A percentile compares a stretch with the other conserved stretches of the same genome.
Evolutionary conservation across 768 basidiomycete species (phyloP).

Genomic region (Myochromella boudieri): DNA sequence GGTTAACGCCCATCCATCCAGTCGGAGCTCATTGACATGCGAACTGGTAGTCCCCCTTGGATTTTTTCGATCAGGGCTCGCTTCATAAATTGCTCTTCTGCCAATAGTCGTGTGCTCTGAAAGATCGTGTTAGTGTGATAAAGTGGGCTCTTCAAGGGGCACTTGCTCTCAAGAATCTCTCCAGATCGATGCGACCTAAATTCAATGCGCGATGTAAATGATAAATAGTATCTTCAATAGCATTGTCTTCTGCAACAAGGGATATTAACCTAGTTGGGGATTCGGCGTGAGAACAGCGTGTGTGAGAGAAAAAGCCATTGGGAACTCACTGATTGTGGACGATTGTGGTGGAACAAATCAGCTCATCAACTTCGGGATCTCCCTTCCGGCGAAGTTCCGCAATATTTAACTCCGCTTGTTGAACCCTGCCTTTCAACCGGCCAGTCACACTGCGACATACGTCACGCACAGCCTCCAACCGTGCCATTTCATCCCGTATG

Average conservation of each 20-base stretch:
- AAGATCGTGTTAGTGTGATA: conserved; percentile 3
- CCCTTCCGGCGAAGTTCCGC: conserved; percentile 78
- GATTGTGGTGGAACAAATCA: conserved; percentile 93
- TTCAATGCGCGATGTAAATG: conserved; percentile 94
- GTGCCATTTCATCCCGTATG: conserved; percentile 93
- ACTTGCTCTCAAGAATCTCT: conserved; percentile 88
- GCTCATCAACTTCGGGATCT: conserved; percentile 93
- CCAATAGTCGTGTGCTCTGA: conserved; percentile 81
- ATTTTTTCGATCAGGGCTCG: conserved; percentile 94
- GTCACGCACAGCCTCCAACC: conserved; percentile 88
- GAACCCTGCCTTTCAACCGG: conserved; percentile 62
- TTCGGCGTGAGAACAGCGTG: conserved; percentile 10
- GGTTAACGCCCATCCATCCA: conserved; percentile 31
- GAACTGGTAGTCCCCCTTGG: conserved; percentile 54
- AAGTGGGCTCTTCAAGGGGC: conserved; percentile 10
- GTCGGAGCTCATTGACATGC: conserved; percentile 38
- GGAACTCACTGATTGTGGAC: conserved; percentile 90
- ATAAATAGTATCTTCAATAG: conserved; percentile 97
- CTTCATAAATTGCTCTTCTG: conserved; percentile 97
- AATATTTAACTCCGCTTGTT: conserved; percentile 70
- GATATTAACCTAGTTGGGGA: conserved; percentile 74
- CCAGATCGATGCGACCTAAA: conserved; percentile 87
- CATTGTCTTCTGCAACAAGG: conserved; percentile 98
- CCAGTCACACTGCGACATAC: conserved; percentile 82
- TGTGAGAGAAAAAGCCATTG: conserved; percentile 8